Evolutionary conservation across 78 protist species (phyloP).

Genomic region (Emiliania huxleyi): DNA sequence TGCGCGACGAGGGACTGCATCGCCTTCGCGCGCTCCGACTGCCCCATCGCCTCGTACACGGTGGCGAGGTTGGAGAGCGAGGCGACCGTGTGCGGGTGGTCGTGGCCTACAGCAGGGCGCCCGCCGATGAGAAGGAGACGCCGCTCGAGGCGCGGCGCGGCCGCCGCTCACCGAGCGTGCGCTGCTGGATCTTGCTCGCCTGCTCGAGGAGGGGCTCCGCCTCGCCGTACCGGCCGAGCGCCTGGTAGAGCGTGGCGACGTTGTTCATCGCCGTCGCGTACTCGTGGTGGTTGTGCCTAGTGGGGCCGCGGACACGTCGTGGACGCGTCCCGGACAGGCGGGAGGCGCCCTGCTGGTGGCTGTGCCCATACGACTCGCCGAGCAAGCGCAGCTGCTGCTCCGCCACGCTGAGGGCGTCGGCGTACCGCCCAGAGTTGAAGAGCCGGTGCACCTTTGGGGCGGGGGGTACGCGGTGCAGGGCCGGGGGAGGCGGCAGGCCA

Average conservation of each 20-base stretch:
- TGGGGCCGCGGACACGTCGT: too few relatives aligned
- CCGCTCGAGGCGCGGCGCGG: too few relatives aligned
- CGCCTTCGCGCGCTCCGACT: neutral
- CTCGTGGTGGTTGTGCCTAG: neutral
- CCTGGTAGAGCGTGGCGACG: slow-evolving; percentile 17
- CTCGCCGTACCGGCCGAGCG: neutral
- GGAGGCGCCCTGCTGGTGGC: too few relatives aligned
- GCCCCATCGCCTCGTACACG: slow-evolving; percentile 27
- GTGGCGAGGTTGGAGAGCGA: slow-evolving; percentile 19
- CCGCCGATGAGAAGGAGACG: too few relatives aligned
- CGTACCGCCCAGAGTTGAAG: neutral
- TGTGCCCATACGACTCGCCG: neutral
- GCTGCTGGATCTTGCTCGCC: neutral
- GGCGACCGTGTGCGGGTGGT: slow-evolving; percentile 18
- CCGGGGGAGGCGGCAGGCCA: too few relatives aligned
- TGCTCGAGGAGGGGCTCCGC: neutral
- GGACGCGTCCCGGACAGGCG: too few relatives aligned
- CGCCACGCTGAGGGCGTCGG: neutral
- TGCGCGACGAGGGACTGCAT: neutral
- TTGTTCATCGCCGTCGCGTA: slow-evolving; percentile 9
- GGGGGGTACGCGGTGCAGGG: too few relatives aligned
- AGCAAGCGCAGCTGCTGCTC: neutral
- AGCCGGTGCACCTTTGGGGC: neutral
- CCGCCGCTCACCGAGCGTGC: too few relatives aligned
- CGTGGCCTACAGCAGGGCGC: too few relatives aligned